Evolutionary conservation across 1,284 basidiomycete species (phyloP).

Genomic region (Mycena sp.): DNA sequence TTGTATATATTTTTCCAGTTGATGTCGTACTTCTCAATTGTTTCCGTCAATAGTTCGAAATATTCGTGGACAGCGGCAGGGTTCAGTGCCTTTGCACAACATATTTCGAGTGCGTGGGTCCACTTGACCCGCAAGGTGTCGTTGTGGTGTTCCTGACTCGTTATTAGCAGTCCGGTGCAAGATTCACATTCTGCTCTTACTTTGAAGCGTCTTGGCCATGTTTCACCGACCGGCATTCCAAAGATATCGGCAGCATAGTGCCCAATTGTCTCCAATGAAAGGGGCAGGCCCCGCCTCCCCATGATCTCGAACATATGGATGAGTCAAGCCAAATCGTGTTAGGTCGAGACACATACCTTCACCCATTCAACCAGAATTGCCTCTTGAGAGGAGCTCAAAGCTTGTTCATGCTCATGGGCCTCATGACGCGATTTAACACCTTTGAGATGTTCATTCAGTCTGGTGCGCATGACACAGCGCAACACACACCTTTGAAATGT

Average conservation of each 20-base stretch:
- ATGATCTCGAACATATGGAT: too few relatives aligned
- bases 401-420: conserved; percentile 33
- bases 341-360: too few relatives aligned
- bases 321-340: too few relatives aligned
- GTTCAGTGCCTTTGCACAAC: conserved; percentile 16
- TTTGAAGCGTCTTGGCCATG: conserved; percentile 16
- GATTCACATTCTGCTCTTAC: too few relatives aligned
- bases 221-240: conserved; percentile 10
- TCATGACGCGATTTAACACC: conserved; percentile 25
- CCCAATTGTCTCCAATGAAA: not conserved
- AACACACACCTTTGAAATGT: too few relatives aligned
- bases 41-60: conserved; percentile 21
- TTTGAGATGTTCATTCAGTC: too few relatives aligned
- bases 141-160: not conserved
- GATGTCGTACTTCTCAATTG: too few relatives aligned
- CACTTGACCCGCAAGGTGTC: conserved; percentile 15
- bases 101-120: conserved; percentile 1
- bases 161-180: too few relatives aligned
- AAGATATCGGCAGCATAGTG: conserved; percentile 10
- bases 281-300: conserved; percentile 4
- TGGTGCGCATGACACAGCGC: too few relatives aligned
- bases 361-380: too few relatives aligned
- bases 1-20: too few relatives aligned
- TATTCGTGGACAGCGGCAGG: conserved; percentile 19
- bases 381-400: too few relatives aligned